Percentiles rank a stretch among this genome's conserved stretches.
Conservation (phyloP, 2,329 filamentous ascomycete species). For the Phymatotrichopsis omnivora region DNA sequence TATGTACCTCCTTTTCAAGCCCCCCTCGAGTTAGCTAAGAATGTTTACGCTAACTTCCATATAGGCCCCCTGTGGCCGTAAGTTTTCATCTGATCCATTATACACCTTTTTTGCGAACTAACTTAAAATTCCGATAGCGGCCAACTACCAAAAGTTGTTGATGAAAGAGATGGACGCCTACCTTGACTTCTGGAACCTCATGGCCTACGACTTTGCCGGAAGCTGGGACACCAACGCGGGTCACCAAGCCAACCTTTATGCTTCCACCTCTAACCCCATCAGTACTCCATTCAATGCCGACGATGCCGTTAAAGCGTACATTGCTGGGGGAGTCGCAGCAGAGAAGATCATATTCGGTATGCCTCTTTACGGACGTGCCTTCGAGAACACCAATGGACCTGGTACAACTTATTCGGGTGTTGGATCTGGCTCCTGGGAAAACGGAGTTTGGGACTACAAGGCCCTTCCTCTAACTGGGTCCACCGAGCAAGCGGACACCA, state of each 20-base stretch:
- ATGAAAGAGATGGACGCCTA: conserved; percentile 54
- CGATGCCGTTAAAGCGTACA: conserved; percentile 61
- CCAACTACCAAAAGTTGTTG: conserved; percentile 52
- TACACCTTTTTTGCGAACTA: too few species aligned
- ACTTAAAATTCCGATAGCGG: too few species aligned
- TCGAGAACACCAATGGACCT: conserved; percentile 64
- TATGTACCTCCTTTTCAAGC: conserved; percentile 5
- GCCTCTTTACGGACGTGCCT: conserved; percentile 83
- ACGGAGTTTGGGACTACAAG: conserved; percentile 83
- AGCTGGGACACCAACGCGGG: conserved; percentile 64
- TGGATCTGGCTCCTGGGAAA: conserved; percentile 74
- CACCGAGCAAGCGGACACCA: conserved; percentile 52
- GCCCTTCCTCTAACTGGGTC: conserved; percentile 60
- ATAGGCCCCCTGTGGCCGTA: conserved; percentile 24
- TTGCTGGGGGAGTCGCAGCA: conserved; percentile 50
- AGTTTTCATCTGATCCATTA: too few species aligned
- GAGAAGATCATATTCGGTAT: conserved; percentile 79
- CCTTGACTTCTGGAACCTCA: conserved; percentile 68
- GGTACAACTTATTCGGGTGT: conserved; percentile 60
- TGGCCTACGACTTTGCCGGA: conserved; percentile 82
- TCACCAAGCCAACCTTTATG: conserved; percentile 72
- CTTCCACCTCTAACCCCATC: conserved; percentile 45
- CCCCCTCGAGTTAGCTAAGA: background rate
- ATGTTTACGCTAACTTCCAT: background rate
- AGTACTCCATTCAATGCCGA: conserved; percentile 71